phyloP scores from a whole-genome alignment of 148 eudicot genomes.

The Bassia scoparia region DNA sequence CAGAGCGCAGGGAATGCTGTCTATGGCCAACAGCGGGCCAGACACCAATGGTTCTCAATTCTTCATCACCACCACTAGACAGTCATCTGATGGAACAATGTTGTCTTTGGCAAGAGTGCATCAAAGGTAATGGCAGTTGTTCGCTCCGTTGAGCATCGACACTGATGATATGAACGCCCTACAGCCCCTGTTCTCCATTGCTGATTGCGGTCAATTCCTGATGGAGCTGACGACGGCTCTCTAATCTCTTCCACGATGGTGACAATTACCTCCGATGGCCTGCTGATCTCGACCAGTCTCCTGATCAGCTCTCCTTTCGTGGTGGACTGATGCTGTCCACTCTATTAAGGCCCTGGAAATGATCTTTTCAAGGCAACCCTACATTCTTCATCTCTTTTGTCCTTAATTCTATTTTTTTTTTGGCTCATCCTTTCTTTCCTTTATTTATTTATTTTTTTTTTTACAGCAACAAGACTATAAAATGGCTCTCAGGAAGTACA shows the following conservation, averaged over 20 bases:
- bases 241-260: constrained; percentile 74
- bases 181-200: constrained; percentile 44
- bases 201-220: constrained; percentile 77
- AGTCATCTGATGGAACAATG: constrained; percentile 87
- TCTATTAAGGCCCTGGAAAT: constrained; percentile 72
- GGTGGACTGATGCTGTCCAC: constrained; percentile 83
- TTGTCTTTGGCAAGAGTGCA: constrained; percentile 86
- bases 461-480: constrained; percentile 79
- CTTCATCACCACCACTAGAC: constrained; percentile 77
- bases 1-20: constrained; percentile 92
- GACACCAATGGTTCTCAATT: constrained; percentile 82
- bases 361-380: constrained; percentile 57
- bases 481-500: constrained; percentile 85
- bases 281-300: constrained; percentile 55
- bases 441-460: no score
- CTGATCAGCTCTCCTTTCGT: constrained; percentile 61
- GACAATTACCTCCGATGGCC: constrained; percentile 85
- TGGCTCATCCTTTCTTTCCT: no score
- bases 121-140: constrained; percentile 93
- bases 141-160: constrained; percentile 69
- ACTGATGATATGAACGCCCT: constrained; percentile 50
- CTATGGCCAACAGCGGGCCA: constrained; percentile 87
- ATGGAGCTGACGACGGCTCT: constrained; percentile 71
- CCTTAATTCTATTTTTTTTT: not conserved
- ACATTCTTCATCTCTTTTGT: not conserved